Conservation (phyloP, 805 yeast species). For the Metschnikowia matae region DNA sequence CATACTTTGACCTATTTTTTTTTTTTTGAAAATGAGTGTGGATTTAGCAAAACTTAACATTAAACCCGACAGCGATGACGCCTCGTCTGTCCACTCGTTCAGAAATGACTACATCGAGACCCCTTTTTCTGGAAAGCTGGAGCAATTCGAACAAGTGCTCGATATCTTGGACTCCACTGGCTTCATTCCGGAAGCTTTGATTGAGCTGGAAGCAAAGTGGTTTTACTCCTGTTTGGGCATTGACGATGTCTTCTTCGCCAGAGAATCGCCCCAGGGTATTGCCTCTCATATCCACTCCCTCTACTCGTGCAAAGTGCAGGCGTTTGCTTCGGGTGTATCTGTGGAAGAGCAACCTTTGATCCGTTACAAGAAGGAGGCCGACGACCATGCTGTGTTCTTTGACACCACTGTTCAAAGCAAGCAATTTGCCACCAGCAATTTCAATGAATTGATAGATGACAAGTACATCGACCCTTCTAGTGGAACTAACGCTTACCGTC, state of each 20-base stretch:
- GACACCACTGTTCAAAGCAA: conserved; percentile 60
- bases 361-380: conserved; percentile 73
- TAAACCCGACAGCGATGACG: conserved; percentile 22
- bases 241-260: conserved; percentile 87
- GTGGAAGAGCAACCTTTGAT: conserved; percentile 53
- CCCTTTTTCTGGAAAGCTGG: conserved; percentile 74
- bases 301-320: conserved; percentile 90
- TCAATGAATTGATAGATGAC: conserved; percentile 78
- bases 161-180: conserved; percentile 79
- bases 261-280: conserved; percentile 75
- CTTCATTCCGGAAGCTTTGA: conserved; percentile 80
- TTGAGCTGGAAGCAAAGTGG: conserved; percentile 85
- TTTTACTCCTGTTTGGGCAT: conserved; percentile 84
- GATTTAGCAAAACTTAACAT: conserved; percentile 15
- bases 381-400: conserved; percentile 87
- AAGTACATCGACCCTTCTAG: conserved; percentile 61
- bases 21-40: conserved; percentile 11
- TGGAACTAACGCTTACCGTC: conserved; percentile 50
- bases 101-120: conserved; percentile 66
- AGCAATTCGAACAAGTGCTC: conserved; percentile 76
- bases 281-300: conserved; percentile 82
- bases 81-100: conserved; percentile 28
- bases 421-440: conserved; percentile 27
- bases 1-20: no score
- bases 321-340: conserved; percentile 56